Base-by-base conservation (phyloP, 495 filamentous ascomycete species). In the Xylaria sp. region DNA sequence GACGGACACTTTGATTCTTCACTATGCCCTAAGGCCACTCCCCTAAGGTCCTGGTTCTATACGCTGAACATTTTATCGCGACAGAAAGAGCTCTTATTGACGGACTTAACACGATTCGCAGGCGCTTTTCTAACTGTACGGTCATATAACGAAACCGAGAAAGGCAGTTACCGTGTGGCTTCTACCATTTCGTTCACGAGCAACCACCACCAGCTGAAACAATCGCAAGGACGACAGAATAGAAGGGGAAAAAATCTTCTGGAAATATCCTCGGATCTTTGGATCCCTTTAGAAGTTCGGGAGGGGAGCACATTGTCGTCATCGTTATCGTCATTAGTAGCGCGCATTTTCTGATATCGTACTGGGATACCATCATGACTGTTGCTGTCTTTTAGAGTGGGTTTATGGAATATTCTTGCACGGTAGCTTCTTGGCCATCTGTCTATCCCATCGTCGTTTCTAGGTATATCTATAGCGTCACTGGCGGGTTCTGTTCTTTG, bases 111-210 rank as follows among this genome's bases (percentile, higher is more conserved):
- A 17, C 61, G 50, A 40, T 55, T 55, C 61, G 52, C 76, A 79
- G 77, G 77, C 61, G 71, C 24, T n/a, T 78, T 46, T 76, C 76
- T 26, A 74, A 74, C 40, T 79, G 77, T 53, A 46, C 73, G 26
- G 76, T 78, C 59, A 65, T 72, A 31, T 79, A 63, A 76, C 14
- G n/a, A 41, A 11, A 1, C 2, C 21, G 14, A 19, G 19, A 26
- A 63, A 29, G 24, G 21, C 26, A 12, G 26, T 43, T 33, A 35
- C 9, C 14, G 37, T 59, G 31, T n/a, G 12, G 57, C 44, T 48
- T 29, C 40, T 8, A 26, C 24, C n/a, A 19, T 44, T 5, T 29
- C 5, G n/a, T 7, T 59, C 57, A 21, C 5, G 7, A 19, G 31
- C 37, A 15, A 43, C n/a, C 59, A 2, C 43, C 15, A 43, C 29